phyloP scores from a whole-genome alignment of 257 asterid species.

The Fraxinus excelsior region DNA sequence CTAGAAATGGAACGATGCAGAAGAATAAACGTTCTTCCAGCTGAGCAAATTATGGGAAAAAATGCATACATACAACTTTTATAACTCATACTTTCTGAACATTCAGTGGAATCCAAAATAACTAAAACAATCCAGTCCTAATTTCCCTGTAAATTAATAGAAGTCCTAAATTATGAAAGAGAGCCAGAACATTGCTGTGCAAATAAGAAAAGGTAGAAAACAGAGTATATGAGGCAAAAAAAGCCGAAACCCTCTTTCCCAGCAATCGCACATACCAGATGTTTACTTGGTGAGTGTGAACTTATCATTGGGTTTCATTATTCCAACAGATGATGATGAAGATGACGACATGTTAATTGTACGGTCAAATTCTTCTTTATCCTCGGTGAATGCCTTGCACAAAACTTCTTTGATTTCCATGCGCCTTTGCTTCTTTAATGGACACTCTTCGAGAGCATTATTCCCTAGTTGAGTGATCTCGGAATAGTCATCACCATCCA shows the following conservation, averaged over 20 bases:
- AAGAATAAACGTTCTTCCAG: background rate
- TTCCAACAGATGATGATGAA: slow-evolving; percentile 57
- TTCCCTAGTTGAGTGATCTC: slow-evolving; percentile 68
- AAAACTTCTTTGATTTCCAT: slow-evolving; percentile 76
- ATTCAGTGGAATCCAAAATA: background rate
- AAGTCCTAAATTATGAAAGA: background rate
- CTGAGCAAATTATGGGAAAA: background rate
- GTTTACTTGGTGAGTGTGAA: slow-evolving; percentile 32
- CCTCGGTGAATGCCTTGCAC: slow-evolving; percentile 76
- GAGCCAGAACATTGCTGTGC: background rate
- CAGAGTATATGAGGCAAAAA: background rate
- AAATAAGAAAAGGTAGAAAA: background rate
- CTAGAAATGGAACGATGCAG: background rate
- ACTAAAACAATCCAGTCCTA: background rate
- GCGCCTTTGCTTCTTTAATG: slow-evolving; percentile 64
- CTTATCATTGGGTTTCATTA: slow-evolving; percentile 46
- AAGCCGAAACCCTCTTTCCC: background rate
- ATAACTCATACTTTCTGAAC: background rate
- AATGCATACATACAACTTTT: background rate
- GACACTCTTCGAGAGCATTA: slow-evolving; percentile 53
- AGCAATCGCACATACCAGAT: background rate
- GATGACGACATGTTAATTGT: slow-evolving; percentile 53
- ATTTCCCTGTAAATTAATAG: background rate
- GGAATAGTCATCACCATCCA: slow-evolving; percentile 79
- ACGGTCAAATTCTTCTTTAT: slow-evolving; percentile 71